Evolutionary conservation across 345 rosid genomes (phyloP).

Genomic region (Passiflora organensis): DNA sequence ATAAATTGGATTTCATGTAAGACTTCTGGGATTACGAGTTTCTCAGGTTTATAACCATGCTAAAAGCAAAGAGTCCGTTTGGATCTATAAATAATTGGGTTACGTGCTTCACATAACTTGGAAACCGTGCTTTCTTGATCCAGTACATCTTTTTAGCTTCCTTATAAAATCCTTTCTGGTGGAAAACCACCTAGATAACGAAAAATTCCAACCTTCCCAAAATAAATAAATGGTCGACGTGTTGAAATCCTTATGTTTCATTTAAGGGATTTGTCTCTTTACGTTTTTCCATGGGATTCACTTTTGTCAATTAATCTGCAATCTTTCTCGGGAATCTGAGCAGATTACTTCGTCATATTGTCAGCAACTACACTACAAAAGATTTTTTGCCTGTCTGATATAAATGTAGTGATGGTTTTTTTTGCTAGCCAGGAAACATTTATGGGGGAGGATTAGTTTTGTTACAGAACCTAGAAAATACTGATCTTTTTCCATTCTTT

Average conservation of each 20-base stretch:
- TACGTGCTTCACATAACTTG: constrained; percentile 32
- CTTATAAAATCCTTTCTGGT: constrained; percentile 3
- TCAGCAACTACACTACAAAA: no score
- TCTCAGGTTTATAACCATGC: no score
- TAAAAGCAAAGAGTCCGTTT: neutral
- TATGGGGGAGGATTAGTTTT: no score
- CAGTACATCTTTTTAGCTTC: constrained; percentile 8
- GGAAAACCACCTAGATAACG: neutral
- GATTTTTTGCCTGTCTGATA: neutral
- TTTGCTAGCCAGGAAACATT: no score
- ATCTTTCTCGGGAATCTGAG: neutral
- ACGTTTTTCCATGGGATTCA: neutral
- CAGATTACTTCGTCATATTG: neutral
- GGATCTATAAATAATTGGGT: constrained; percentile 15
- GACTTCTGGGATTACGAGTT: no score
- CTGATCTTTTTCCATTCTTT: no score
- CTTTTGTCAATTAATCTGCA: neutral
- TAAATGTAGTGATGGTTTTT: no score
- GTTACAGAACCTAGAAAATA: no score
- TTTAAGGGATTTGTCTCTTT: neutral
- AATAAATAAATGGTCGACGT: neutral
- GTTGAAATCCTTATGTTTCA: neutral
- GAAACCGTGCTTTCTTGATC: constrained; percentile 24
- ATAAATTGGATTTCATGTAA: no score
- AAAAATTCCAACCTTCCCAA: neutral